Percentiles rank a stretch among this genome's conserved stretches.
Conservation (phyloP, 78 protist species). For the Pelomyxa schiedti region DNA sequence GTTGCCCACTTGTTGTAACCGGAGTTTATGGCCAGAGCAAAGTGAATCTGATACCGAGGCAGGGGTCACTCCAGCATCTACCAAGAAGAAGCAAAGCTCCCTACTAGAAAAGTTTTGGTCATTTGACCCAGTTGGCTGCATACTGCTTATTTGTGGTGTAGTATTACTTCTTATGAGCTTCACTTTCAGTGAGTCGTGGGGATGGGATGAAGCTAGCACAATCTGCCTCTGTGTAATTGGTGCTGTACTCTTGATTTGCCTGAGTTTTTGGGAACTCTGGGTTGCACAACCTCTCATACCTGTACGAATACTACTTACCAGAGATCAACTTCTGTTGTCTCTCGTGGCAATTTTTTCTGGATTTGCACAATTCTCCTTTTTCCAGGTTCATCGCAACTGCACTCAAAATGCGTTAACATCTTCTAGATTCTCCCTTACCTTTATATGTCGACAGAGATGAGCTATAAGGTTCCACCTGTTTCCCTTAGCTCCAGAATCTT, state of each 20-base stretch:
- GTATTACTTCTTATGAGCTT: neutral
- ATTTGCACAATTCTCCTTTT: neutral
- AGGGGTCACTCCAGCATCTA: too few relatives aligned
- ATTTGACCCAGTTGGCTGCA: neutral
- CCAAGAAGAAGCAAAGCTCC: too few relatives aligned
- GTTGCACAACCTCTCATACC: neutral
- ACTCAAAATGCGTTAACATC: too few relatives aligned
- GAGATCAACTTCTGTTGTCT: neutral
- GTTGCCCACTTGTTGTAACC: too few relatives aligned
- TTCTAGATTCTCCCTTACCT: neutral
- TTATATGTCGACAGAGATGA: neutral
- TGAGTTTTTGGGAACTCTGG: neutral
- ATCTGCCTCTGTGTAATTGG: neutral
- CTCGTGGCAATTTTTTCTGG: neutral
- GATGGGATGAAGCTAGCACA: neutral
- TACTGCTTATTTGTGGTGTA: neutral
- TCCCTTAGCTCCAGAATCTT: too few relatives aligned
- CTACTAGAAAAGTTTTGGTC: too few relatives aligned
- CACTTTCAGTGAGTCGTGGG: neutral
- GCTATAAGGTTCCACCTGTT: neutral
- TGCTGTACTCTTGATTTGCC: neutral
- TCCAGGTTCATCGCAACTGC: too few relatives aligned
- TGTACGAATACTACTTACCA: neutral
- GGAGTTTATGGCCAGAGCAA: too few relatives aligned
- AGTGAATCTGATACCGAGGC: too few relatives aligned